A percentile compares a stretch with the other conserved stretches of the same genome.
Conservation (phyloP, 352 stramenopile genomes). For the Globisporangium takayamanum region DNA sequence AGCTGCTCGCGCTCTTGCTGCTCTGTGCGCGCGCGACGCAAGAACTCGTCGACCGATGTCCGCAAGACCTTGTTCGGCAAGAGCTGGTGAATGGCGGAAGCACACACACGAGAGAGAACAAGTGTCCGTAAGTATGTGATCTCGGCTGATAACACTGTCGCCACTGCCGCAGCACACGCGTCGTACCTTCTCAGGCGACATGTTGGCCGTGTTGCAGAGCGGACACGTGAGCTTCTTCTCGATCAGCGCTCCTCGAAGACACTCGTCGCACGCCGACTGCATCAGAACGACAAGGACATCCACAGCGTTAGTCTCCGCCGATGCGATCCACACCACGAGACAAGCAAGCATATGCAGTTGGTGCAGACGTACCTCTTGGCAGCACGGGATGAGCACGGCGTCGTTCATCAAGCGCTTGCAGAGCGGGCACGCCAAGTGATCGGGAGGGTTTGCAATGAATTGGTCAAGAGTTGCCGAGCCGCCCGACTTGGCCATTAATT, state of each 20-base stretch:
- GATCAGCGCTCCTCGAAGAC: slow-evolving; percentile 69
- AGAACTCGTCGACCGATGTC: slow-evolving; percentile 81
- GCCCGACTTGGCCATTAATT: slow-evolving; percentile 87
- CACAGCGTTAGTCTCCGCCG: slow-evolving; percentile 9
- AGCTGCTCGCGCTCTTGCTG: slow-evolving; percentile 81
- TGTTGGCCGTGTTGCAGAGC: slow-evolving; percentile 70
- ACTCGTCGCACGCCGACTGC: slow-evolving; percentile 80
- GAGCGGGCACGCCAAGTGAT: slow-evolving; percentile 85
- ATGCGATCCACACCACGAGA: too few relatives aligned
- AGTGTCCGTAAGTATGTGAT: slow-evolving; percentile 3
- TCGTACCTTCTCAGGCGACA: slow-evolving; percentile 81
- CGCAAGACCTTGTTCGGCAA: slow-evolving; percentile 78
- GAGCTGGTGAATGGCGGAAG: slow-evolving; percentile 18
- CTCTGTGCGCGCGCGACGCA: slow-evolving; percentile 66
- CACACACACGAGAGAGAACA: not conserved
- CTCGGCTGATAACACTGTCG: too few relatives aligned
- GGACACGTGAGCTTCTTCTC: slow-evolving; percentile 77
- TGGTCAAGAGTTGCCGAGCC: slow-evolving; percentile 86
- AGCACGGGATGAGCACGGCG: slow-evolving; percentile 84
- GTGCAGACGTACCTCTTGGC: slow-evolving; percentile 70
- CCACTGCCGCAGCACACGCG: too few relatives aligned
- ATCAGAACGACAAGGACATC: slow-evolving; percentile 8
- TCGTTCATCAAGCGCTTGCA: slow-evolving; percentile 87
- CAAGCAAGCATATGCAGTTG: slow-evolving; percentile 1
- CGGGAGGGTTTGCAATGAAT: slow-evolving; percentile 86